These are phyloP conservation scores for Zygoascus meyerae DNA, from an alignment of 1,139 yeast species.

Conservation along the genomic window DNA sequence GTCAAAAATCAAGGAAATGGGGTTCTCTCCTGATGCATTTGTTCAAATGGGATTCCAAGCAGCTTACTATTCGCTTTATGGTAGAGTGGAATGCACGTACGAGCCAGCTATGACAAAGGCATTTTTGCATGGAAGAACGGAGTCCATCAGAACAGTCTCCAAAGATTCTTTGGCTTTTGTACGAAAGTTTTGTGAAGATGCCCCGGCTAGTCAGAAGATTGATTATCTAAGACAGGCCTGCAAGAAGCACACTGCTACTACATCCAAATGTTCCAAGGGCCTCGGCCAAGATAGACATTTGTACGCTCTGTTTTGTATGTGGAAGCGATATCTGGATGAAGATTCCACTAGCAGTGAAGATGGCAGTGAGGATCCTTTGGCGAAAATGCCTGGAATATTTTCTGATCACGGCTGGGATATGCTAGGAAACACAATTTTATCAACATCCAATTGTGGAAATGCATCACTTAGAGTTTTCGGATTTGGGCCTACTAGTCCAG, in stretches of 20 bases:
- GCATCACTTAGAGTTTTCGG: constrained; percentile 85
- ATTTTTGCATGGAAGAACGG: constrained; percentile 86
- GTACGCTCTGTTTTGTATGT: constrained; percentile 79
- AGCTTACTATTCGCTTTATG: constrained; percentile 85
- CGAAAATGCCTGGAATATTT: constrained; percentile 55
- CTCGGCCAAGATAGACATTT: constrained; percentile 87
- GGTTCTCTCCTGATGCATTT: constrained; percentile 90
- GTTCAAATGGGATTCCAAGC: constrained; percentile 94
- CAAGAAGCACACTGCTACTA: constrained; percentile 57
- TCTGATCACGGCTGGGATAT: constrained; percentile 74
- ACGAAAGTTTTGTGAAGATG: constrained; percentile 74
- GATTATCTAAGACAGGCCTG: constrained; percentile 63
- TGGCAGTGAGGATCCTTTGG: constrained; percentile 14
- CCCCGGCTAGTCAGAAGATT: constrained; percentile 56
- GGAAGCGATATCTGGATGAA: constrained; percentile 68
- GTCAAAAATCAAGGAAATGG: constrained; percentile 73
- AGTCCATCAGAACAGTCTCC: constrained; percentile 81
- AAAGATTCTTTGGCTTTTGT: constrained; percentile 76
- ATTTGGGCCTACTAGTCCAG: constrained; percentile 86
- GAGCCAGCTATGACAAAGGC: constrained; percentile 95
- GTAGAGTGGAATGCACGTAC: constrained; percentile 87
- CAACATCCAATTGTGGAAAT: constrained; percentile 75
- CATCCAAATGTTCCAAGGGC: constrained; percentile 66
- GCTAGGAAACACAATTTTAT: constrained; percentile 58
- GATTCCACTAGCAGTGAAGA: constrained; percentile 22